phyloP scores from a whole-genome alignment of 805 yeast genomes.

The Cyberlindnera euphorbiae region DNA sequence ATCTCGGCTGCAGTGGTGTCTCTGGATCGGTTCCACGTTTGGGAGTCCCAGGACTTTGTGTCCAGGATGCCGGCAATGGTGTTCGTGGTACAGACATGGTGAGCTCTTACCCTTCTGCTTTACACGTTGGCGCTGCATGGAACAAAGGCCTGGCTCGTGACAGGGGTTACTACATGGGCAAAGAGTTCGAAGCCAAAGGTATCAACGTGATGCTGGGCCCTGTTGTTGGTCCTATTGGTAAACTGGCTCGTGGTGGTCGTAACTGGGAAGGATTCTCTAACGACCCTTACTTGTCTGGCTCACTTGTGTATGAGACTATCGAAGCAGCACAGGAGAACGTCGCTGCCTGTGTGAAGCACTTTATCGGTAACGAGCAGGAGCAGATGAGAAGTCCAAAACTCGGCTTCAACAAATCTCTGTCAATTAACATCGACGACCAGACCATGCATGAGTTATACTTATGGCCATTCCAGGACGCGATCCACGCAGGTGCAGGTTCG shows the following conservation, averaged over 20 bases:
- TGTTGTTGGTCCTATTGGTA: slow-evolving; percentile 8
- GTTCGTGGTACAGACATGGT: slow-evolving; percentile 10
- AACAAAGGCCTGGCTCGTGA: slow-evolving; percentile 4
- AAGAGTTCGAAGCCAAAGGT: slow-evolving; percentile 7
- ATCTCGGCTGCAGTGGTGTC: slow-evolving; percentile 2
- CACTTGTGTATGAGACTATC: slow-evolving; percentile 2
- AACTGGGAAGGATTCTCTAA: slow-evolving; percentile 12
- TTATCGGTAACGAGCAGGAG: slow-evolving; percentile 10
- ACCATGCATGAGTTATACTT: slow-evolving; percentile 10
- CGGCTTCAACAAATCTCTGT: slow-evolving; percentile 3
- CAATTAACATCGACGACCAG: slow-evolving; percentile 4
- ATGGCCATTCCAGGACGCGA: slow-evolving; percentile 9
- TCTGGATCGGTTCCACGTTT: slow-evolving; percentile 7
- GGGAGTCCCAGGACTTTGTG: slow-evolving; percentile 7
- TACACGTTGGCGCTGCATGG: slow-evolving; percentile 9
- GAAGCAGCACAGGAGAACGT: slow-evolving; percentile 4
- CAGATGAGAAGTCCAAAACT: slow-evolving; percentile 5
- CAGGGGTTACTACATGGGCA: slow-evolving; percentile 9
- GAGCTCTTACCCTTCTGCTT: slow-evolving; percentile 6
- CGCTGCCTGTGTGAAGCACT: slow-evolving; percentile 8
- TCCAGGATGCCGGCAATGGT: slow-evolving; percentile 9
- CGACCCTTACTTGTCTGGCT: slow-evolving; percentile 8
- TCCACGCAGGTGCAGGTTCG: slow-evolving; percentile 8
- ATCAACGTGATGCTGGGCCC: slow-evolving; percentile 7
- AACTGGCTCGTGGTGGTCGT: slow-evolving; percentile 6